These are phyloP conservation scores for Dothideomycetes sp. DNA, from an alignment of 2,329 filamentous ascomycete genomes.

Conservation along the genomic window DNA sequence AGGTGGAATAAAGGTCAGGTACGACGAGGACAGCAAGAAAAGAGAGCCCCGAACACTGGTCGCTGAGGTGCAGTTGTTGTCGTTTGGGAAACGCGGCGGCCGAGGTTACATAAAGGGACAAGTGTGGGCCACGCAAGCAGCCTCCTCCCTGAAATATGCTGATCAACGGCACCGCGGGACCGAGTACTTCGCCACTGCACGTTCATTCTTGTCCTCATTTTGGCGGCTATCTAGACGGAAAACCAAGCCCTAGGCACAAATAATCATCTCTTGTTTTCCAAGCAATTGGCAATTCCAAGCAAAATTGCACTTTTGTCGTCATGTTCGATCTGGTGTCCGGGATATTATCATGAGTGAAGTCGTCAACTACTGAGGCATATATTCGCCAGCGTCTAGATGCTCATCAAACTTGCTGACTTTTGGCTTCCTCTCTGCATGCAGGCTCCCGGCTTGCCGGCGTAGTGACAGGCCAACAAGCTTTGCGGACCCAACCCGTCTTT, in stretches of 20 bases:
- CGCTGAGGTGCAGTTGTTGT: neutral
- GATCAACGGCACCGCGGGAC: neutral
- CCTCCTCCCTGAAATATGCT: neutral
- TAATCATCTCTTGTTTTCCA: no score
- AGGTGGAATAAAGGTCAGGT: slow-evolving; percentile 1
- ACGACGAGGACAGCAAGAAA: neutral
- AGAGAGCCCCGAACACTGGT: no score
- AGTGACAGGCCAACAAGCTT: no score
- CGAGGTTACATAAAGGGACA: neutral
- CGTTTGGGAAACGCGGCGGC: neutral
- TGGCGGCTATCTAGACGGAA: neutral
- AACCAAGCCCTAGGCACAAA: neutral
- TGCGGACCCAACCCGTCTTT: no score
- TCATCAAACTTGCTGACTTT: no score
- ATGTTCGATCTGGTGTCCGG: neutral
- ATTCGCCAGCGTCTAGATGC: no score
- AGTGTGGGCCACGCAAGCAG: neutral
- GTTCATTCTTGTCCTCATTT: neutral
- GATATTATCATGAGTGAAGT: no score
- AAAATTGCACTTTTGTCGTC: neutral
- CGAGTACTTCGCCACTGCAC: neutral
- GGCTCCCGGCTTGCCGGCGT: no score
- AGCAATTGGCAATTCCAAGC: no score
- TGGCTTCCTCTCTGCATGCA: no score
- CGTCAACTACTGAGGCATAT: no score